Evolutionary conservation across 805 yeast genomes (phyloP), one percentile per base, ranked within the genome.

Genomic region (Ogataea thermomethanolica): DNA sequence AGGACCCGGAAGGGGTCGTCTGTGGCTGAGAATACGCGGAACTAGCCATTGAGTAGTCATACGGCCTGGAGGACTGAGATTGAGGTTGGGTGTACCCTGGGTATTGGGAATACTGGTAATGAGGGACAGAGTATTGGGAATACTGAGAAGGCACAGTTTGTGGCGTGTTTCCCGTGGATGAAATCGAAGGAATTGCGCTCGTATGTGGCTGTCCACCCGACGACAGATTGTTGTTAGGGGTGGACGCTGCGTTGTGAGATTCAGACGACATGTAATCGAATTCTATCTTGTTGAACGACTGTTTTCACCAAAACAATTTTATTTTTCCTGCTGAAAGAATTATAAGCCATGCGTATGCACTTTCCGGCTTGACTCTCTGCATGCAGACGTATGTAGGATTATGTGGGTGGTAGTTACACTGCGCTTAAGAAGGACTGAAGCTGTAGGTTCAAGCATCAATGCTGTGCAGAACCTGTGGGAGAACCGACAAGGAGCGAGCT

Each of bases 51-150:
- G 39, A 42, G 39, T 50, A 50, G 41, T 50, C 54, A 27, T 47
- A 50, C 8, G 54, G 51, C 26, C 54, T 41, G 11, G 48, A 26
- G 20, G 41, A 33, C 24, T 45, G 44, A 17, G 50, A 23, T 12
- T 41, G 49, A 12, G 44, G 37, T 28, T 46, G 39, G 22, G 26
- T 36, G 42, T 50, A 50, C 30, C 49, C 50, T 2, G 51, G 25
- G 41, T 35, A 47, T 13, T 45, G 39, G 29, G 47, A 38, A 33
- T 50, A 50, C 37, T 50, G 54, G 35, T 50, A 50, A 33, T 47
- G 54, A 13, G 54, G 54, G 25, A 45, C 44, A 11, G 54, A 37
- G 38, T 50, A 50, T 35, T 46, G 53, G 39, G 43, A 33, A 26
- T 49, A 49, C 34, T 47, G 54, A 11, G 46, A 45, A 14, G 51